phyloP scores from a whole-genome alignment of 257 asterid genomes.

The Eustoma russellianum region DNA sequence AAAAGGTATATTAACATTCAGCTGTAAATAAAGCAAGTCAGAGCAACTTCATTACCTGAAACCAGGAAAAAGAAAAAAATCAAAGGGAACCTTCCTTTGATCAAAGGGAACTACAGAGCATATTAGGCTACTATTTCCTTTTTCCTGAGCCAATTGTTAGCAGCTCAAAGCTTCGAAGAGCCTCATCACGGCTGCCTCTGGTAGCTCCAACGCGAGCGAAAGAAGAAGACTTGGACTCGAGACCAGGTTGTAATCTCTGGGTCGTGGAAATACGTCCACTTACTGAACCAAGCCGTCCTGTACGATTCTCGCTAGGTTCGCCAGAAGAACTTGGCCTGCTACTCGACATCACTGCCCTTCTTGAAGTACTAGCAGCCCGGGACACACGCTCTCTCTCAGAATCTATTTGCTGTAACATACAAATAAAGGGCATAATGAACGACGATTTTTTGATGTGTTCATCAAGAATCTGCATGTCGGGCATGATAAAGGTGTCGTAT shows the following conservation, averaged over 20 bases:
- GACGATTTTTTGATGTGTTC: not conserved
- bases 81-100: too few relatives aligned
- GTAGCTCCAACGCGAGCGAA: slow-evolving; percentile 46
- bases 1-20: too few relatives aligned
- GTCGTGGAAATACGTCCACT: slow-evolving; percentile 41
- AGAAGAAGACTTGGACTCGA: slow-evolving; percentile 59
- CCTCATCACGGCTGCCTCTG: slow-evolving; percentile 60
- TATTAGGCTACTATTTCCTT: slow-evolving; percentile 36
- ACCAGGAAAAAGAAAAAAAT: too few relatives aligned
- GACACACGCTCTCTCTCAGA: slow-evolving; percentile 49
- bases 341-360: slow-evolving; percentile 46
- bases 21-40: too few relatives aligned
- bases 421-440: not conserved
- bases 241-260: slow-evolving; percentile 53
- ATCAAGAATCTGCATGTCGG: not conserved
- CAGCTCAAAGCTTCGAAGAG: slow-evolving; percentile 75
- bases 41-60: too few relatives aligned
- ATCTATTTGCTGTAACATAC: slow-evolving; percentile 44
- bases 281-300: slow-evolving; percentile 45
- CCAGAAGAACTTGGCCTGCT: slow-evolving; percentile 74
- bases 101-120: too few relatives aligned
- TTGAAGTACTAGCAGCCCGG: slow-evolving; percentile 55
- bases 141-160: slow-evolving; percentile 66
- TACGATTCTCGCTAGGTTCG: slow-evolving; percentile 48
- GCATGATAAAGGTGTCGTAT: too few relatives aligned